Evolutionary conservation across 345 rosid species (phyloP).

Genomic region (Eucalyptus grandis): DNA sequence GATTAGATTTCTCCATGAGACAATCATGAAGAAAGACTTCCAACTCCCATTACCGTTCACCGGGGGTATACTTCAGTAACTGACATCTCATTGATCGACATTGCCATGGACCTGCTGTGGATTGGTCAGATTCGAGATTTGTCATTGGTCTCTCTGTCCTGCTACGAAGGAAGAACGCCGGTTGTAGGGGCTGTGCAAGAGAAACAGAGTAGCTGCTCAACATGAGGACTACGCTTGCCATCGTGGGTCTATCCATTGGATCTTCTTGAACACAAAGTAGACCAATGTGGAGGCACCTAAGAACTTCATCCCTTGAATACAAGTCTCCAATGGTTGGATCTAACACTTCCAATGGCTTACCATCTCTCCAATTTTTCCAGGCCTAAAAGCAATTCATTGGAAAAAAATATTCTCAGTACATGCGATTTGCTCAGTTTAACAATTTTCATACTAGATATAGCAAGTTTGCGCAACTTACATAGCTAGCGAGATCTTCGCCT

Average conservation of each 20-base stretch:
- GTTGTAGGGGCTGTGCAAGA: background rate
- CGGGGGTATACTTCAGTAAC: background rate
- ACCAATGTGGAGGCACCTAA: constrained; percentile 13
- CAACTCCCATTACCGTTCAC: background rate
- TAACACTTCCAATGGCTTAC: background rate
- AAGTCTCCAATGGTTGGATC: constrained; percentile 3
- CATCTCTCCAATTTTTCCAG: constrained; percentile 14
- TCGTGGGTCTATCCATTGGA: background rate
- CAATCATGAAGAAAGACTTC: background rate
- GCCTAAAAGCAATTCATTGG: background rate
- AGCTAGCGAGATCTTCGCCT: background rate
- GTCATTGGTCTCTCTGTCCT: background rate
- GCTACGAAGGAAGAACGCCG: background rate
- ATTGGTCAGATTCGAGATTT: background rate
- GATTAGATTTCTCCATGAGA: background rate
- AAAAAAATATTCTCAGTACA: background rate
- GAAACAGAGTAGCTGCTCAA: background rate
- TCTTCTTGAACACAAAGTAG: constrained; percentile 18
- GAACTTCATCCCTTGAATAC: constrained; percentile 1
- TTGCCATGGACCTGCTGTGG: background rate
- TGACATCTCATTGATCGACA: background rate
- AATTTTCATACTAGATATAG: background rate
- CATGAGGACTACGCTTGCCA: background rate
- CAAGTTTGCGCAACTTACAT: background rate
- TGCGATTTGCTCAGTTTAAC: background rate